Base-by-base conservation (phyloP, 1,139 yeast genomes). In the Arxiozyma heterogenica region DNA sequence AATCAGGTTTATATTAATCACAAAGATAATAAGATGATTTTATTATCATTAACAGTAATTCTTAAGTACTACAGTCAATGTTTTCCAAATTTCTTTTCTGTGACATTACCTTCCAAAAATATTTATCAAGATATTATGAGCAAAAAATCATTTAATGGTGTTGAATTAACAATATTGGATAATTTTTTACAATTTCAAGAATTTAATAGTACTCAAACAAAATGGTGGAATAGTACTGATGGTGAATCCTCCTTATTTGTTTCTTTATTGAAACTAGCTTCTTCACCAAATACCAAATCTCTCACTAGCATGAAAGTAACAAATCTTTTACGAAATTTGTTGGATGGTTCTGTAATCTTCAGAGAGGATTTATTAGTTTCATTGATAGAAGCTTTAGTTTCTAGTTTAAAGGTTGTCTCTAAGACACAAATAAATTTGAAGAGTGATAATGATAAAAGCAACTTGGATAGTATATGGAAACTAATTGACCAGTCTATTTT, bases 401-500 rank as follows among this genome's bases (percentile, higher is more conserved):
- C 73, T 46, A 74, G 81, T 49, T 64, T 77, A 42, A 67, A 67
- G 50, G 54, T 58, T 15, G 53, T 59, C 4, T 12, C 52, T 9
- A 15, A 42, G 1, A 20, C 43, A 3, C 43, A 51, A 5, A 2
- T 15, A 15, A n/a, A 34, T 34, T 15, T 34, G 6, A 12, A 3
- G 15, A 44, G 51, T 6, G 56, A 15, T 4, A 51, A n/a, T 57
- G 1, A 18, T 12, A 20, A 25, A 44, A 34, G n/a, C 43, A 43
- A 7, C 15, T 42, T 43, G 34, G 62, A 59, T 2, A 64, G 69
- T 47, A 62, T 83, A 17, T 85, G 89, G 84, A 73, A 73, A 18
- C 68, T 88, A 44, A 60, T 91, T 18, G 95, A 90, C 65, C 94
- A 90, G 65, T 74, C 86, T 0, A 76, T 88, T 30, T 74, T 89